Conservation (phyloP, 2,329 filamentous ascomycete genomes). For the Meredithiella fracta region DNA sequence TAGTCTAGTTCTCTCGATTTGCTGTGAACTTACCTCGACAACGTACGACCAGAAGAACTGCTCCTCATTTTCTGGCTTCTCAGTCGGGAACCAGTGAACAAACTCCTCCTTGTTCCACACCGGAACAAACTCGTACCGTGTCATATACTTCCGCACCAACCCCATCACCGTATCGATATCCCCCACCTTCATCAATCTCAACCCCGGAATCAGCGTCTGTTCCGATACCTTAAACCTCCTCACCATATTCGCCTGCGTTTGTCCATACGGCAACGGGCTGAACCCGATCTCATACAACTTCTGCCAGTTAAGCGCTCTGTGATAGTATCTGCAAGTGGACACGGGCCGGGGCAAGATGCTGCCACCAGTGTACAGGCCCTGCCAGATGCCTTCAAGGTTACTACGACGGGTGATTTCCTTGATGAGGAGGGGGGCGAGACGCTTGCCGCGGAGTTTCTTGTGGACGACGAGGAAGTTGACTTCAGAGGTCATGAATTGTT, state of each 20-base stretch:
- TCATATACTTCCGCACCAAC: conserved; percentile 61
- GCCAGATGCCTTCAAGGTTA: conserved; percentile 73
- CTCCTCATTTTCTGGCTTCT: conserved; percentile 54
- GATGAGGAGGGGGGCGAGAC: conserved; percentile 84
- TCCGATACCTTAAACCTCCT: conserved; percentile 72
- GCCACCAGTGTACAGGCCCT: conserved; percentile 91
- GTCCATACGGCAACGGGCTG: conserved; percentile 67
- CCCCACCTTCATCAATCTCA: conserved; percentile 63
- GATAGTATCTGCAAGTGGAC: conserved; percentile 87
- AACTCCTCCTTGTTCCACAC: conserved; percentile 67
- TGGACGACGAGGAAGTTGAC: conserved; percentile 98
- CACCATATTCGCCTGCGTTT: conserved; percentile 73
- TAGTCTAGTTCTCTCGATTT: background rate
- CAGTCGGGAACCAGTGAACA: conserved; percentile 56
- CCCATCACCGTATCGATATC: conserved; percentile 62
- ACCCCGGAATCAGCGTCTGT: conserved; percentile 51
- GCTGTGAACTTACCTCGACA: conserved; percentile 45
- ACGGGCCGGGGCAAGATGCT: conserved; percentile 82
- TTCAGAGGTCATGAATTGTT: conserved; percentile 62
- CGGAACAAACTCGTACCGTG: conserved; percentile 69
- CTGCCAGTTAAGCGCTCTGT: conserved; percentile 85
- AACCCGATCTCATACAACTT: conserved; percentile 93
- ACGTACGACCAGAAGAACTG: conserved; percentile 91
- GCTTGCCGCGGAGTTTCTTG: conserved; percentile 90
- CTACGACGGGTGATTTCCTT: conserved; percentile 92